Base-by-base conservation (phyloP, 345 rosid species). In the Hibiscus trionum region DNA sequence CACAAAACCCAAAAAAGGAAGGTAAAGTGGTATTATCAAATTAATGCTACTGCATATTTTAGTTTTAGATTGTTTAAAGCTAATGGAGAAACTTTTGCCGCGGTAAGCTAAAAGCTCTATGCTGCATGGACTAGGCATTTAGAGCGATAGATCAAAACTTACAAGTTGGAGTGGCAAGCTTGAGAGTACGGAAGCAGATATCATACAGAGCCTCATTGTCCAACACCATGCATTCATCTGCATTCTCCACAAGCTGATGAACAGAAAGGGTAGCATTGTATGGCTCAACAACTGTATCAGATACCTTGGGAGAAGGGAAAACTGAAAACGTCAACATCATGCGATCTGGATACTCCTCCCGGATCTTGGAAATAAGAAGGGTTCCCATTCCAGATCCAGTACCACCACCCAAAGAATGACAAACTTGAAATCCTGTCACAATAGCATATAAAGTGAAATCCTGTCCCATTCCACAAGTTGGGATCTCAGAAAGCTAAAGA, bases 191-290 rank as follows among this genome's bases (percentile, higher is more conserved):
- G 29, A 71, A 71, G 74, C 66, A 70, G 56, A 71, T 71, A 17
- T 71, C 66, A 26, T 71, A 71, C 4, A 71, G 39, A 71, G 74
- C 74, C 66, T 71, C 74, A 44, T 71, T 71, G 74, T 71, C 74
- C 74, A 71, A 71, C 74, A 71, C 74, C 74, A 71, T 71, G 16
- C 74, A 71, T 42, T 71, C 74, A 71, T 71, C 74, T 5, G 73
- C 73, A 71, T 71, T 71, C 46, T 72, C 74, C 7, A 72, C 74
- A 44, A 60, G 74, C 67, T 60, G 74, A 61, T 72, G 74, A 47
- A 72, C 74, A n/a, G 74, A 72, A 27, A 72, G 74, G 59, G 74
- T 60, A 26, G 67, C 68, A 44, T 72, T 60, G 67, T 72, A 60
- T 29, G 74, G 74, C 66, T 59, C 67, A 42, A 60, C 74, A 72